Evolutionary conservation across 352 stramenopile species (phyloP), one percentile per base, ranked within the genome.

Genomic region (Phytophthora kernoviae): DNA sequence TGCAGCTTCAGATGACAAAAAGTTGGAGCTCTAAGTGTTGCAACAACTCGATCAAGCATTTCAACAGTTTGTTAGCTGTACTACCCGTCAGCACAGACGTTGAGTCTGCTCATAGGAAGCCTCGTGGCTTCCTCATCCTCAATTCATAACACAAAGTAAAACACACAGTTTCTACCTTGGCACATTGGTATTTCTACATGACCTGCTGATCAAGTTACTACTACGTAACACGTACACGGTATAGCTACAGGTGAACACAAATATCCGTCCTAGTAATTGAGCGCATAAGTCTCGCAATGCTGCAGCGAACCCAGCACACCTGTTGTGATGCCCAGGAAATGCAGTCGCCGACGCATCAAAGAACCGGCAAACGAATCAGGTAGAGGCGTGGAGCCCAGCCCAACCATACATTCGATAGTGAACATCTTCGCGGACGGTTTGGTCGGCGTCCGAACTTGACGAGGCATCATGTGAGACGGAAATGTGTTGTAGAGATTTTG

Each of bases 381-480:
- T 32, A 88, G 37, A 2, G 63, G 71, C 17, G 70, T 75, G 0
- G 74, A 72, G 14, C 74, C 79, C 14, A 88, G 49, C 0, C 72
- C 74, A n/a, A 75, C 60, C 46, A 87, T 68, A 26, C 79, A 87
- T 34, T 88, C 76, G 30, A 72, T 71, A 10, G 53, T 66, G 18
- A 70, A 61, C 6, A 51, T 39, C 27, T 62, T 54, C n/a, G 40
- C 24, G 22, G 54, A 65, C 17, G n/a, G 17, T 14, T 65, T 59
- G 9, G 30, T 58, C n/a, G 51, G 22, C 37, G 33, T 64, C 2
- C 76, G 77, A 18, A 46, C 47, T 46, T 79, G 64, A 14, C 72
- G 67, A 11, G 81, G 81, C 26, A 69, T 76, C 42, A 92, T 63
- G 64, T 90, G 73, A 0, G 65, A 84, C 27, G 78, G 81, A 5